phyloP scores from a whole-genome alignment of 1,284 basidiomycete genomes.

The Filobasidium uniguttulatum region DNA sequence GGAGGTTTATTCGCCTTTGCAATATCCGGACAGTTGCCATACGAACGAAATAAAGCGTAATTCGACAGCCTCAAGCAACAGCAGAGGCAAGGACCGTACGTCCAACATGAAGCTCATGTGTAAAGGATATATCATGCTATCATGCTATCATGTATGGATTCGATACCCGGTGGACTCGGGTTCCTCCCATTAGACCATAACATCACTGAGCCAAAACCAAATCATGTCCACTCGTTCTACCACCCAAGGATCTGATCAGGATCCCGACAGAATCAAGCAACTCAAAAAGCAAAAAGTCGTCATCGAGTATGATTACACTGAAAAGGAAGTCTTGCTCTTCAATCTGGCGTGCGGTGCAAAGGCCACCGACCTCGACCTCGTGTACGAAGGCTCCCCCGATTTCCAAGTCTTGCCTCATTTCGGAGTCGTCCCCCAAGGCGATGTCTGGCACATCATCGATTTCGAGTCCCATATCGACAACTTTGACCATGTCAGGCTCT shows the following conservation, averaged over 20 bases:
- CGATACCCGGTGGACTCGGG: too few species aligned
- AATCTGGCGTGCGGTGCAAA: constrained; percentile 96
- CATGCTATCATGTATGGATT: too few species aligned
- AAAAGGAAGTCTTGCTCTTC: constrained; percentile 88
- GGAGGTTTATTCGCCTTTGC: too few species aligned
- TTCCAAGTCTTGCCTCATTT: constrained; percentile 97
- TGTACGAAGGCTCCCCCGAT: constrained; percentile 74
- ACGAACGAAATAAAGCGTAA: too few species aligned
- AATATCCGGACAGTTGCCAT: too few species aligned
- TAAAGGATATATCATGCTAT: too few species aligned
- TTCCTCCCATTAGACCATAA: too few species aligned
- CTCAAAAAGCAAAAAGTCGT: constrained; percentile 56
- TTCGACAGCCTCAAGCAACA: too few species aligned
- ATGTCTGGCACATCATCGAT: constrained; percentile 46
- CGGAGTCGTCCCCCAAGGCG: constrained; percentile 89
- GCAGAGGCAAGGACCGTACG: too few species aligned
- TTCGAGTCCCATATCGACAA: constrained; percentile 87
- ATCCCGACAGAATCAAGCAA: constrained; percentile 65
- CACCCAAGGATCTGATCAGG: constrained; percentile 43
- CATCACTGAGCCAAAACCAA: too few species aligned
- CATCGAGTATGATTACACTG: constrained; percentile 59
- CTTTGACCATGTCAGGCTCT: constrained; percentile 88
- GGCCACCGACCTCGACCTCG: constrained; percentile 80
- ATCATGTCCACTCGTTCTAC: too few species aligned
- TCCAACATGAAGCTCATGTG: too few species aligned